Percentiles rank a stretch among this genome's conserved stretches.
Evolutionary conservation across 805 yeast genomes (phyloP).

Genomic region (Kurtzmaniella cleridarum): DNA sequence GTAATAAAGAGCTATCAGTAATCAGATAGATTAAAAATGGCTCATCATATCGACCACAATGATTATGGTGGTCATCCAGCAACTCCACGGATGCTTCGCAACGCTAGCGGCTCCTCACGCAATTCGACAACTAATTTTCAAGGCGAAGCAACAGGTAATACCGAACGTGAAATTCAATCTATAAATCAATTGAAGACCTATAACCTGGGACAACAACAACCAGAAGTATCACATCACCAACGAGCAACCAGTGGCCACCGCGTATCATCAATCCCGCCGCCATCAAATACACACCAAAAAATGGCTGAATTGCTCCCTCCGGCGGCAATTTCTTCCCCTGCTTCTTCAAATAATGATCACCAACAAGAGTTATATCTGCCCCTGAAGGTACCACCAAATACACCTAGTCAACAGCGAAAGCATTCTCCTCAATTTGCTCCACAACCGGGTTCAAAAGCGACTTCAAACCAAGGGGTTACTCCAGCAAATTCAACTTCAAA

Average conservation of each 20-base stretch:
- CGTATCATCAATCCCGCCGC: not conserved
- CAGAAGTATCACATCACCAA: constrained; percentile 3
- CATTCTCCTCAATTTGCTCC: constrained; percentile 4
- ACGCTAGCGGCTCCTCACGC: constrained; percentile 39
- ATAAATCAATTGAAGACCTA: constrained; percentile 6
- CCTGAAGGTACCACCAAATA: not conserved
- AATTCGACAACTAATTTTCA: constrained; percentile 7
- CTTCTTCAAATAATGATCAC: constrained; percentile 1
- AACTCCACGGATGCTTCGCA: constrained; percentile 65
- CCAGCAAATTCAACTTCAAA: not conserved
- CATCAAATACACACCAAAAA: constrained; percentile 4
- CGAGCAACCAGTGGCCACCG: constrained; percentile 7
- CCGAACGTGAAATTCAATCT: constrained; percentile 1
- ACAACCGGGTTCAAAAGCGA: not conserved
- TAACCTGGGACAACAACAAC: constrained; percentile 1
- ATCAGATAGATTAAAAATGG: no score
- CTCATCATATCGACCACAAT: constrained; percentile 2
- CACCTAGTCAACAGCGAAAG: constrained; percentile 8
- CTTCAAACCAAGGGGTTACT: constrained; percentile 1
- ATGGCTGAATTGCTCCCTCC: constrained; percentile 26
- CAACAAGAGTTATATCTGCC: constrained; percentile 1
- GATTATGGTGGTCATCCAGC: constrained; percentile 41
- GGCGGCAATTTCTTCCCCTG: constrained; percentile 19
- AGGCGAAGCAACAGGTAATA: not conserved
- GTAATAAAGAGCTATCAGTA: no score